These are phyloP conservation scores for Pestalotiopsis sp. DNA, from an alignment of 2,329 filamentous ascomycete genomes.

Conservation along the genomic window DNA sequence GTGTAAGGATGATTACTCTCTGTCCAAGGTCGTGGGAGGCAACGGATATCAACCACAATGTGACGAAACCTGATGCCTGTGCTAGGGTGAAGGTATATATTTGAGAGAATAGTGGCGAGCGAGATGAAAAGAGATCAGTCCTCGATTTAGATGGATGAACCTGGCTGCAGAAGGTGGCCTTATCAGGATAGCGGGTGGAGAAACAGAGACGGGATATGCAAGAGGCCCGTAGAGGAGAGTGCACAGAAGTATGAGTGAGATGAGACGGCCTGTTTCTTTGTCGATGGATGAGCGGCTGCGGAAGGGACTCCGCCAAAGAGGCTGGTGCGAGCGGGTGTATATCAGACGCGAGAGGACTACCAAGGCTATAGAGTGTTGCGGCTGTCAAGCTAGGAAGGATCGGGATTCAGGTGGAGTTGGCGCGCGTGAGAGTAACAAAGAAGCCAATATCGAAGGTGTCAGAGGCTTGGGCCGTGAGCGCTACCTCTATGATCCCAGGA, in stretches of 20 bases:
- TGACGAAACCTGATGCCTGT: slow-evolving; percentile 27
- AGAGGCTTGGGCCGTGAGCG: slow-evolving; percentile 18
- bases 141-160: slow-evolving; percentile 22
- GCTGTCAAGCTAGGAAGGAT: slow-evolving; percentile 21
- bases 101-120: slow-evolving; percentile 11
- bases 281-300: slow-evolving; percentile 22
- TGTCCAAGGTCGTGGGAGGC: neutral
- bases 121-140: slow-evolving; percentile 14
- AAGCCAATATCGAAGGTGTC: slow-evolving; percentile 27
- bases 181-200: slow-evolving; percentile 20
- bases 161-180: slow-evolving; percentile 17
- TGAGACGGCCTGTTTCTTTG: slow-evolving; percentile 31
- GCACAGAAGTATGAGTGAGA: slow-evolving; percentile 17
- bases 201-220: slow-evolving; percentile 18
- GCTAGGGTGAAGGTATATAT: slow-evolving; percentile 25
- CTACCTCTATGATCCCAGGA: slow-evolving; percentile 10
- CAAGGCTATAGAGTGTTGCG: slow-evolving; percentile 5
- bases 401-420: slow-evolving; percentile 1
- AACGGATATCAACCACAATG: slow-evolving; percentile 10
- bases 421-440: slow-evolving; percentile 26
- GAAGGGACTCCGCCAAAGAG: slow-evolving; percentile 25
- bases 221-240: slow-evolving; percentile 25
- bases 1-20: slow-evolving; percentile 10
- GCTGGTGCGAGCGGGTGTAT: slow-evolving; percentile 22
- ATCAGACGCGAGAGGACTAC: slow-evolving; percentile 16